These are phyloP conservation scores for Bruguiera gymnorhiza DNA, from an alignment of 345 rosid species.

Conservation along the genomic window DNA sequence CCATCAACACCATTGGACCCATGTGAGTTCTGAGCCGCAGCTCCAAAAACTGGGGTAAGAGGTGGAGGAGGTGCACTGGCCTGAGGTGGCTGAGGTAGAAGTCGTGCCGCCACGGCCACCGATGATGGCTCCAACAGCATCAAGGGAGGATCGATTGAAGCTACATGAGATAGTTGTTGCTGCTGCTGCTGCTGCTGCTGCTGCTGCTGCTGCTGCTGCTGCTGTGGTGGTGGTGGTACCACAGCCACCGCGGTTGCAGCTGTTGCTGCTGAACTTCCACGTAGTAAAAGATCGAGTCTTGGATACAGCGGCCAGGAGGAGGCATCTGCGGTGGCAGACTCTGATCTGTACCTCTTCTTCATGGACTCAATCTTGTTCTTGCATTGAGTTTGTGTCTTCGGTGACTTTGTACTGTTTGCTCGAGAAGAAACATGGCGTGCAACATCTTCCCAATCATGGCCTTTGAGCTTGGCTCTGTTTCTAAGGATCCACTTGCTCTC, in stretches of 20 bases:
- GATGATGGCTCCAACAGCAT: constrained; percentile 41
- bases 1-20: constrained; percentile 71
- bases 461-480: constrained; percentile 91
- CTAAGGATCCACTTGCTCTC: constrained; percentile 84
- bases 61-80: constrained; percentile 25
- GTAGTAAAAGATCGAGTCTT: constrained; percentile 76
- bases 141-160: constrained; percentile 38
- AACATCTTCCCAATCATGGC: constrained; percentile 97
- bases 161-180: constrained; percentile 19
- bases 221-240: constrained; percentile 18
- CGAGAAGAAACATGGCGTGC: constrained; percentile 73
- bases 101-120: neutral
- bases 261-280: constrained; percentile 38
- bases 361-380: constrained; percentile 98
- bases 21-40: constrained; percentile 48
- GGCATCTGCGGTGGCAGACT: constrained; percentile 64
- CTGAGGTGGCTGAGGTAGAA: constrained; percentile 20
- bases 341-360: constrained; percentile 94
- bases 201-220: neutral
- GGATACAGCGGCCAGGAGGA: constrained; percentile 90
- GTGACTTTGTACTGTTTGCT: constrained; percentile 55
- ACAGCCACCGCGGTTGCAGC: neutral
- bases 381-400: constrained; percentile 94
- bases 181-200: constrained; percentile 6
- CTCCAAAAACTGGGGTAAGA: neutral